A percentile compares a stretch with the other conserved stretches of the same genome.
These are phyloP conservation scores for Plasmopara viticola DNA, from an alignment of 352 stramenopile genomes.

Conservation along the genomic window DNA sequence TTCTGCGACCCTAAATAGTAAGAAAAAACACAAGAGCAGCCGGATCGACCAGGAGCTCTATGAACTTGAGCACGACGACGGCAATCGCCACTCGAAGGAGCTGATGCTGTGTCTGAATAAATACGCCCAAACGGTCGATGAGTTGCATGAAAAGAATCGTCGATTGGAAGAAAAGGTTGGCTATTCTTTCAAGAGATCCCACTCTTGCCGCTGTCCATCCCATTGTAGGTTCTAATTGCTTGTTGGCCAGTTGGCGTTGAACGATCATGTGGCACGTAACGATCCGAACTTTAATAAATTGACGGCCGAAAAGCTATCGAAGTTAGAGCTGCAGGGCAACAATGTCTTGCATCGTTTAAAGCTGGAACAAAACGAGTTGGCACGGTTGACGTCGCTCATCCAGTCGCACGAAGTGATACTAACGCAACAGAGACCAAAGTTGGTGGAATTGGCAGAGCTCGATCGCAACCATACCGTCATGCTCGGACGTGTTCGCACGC, in stretches of 20 bases:
- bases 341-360: constrained; percentile 78
- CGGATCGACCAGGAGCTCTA: constrained; percentile 67
- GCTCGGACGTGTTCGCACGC: constrained; percentile 59
- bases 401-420: constrained; percentile 54
- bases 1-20: background rate
- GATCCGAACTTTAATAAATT: constrained; percentile 77
- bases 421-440: constrained; percentile 64
- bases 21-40: constrained; percentile 32
- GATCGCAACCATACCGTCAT: constrained; percentile 66
- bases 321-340: constrained; percentile 73
- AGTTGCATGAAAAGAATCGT: constrained; percentile 70
- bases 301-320: constrained; percentile 65
- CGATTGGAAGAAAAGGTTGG: constrained; percentile 68
- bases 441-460: constrained; percentile 65
- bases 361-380: constrained; percentile 68
- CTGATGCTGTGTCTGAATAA: constrained; percentile 57
- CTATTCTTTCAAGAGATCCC: background rate
- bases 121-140: constrained; percentile 73
- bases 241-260: constrained; percentile 55
- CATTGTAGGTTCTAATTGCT: constrained; percentile 3
- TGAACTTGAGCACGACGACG: constrained; percentile 60
- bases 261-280: constrained; percentile 54
- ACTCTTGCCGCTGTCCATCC: constrained; percentile 3
- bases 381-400: constrained; percentile 54
- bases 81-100: constrained; percentile 63